Evolutionary conservation across 768 basidiomycete species (phyloP).

Genomic region (Clavaria fumosa): DNA sequence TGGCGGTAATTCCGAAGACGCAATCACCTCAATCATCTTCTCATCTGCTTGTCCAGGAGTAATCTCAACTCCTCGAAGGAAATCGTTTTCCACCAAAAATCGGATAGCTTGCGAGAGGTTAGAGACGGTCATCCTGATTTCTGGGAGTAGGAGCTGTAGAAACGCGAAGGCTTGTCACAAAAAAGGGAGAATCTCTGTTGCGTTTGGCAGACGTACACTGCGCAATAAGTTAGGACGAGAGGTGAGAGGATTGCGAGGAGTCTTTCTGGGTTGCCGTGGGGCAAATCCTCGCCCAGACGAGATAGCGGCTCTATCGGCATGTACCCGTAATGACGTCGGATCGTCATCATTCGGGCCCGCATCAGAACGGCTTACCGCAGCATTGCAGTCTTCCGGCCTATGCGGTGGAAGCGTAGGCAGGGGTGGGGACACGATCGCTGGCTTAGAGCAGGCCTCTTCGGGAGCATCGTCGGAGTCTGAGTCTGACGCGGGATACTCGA

Average conservation of each 20-base stretch:
- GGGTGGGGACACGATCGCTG: too few species aligned
- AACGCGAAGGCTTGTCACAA: conserved; percentile 5
- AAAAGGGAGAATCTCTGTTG: too few species aligned
- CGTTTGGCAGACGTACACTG: conserved; percentile 43
- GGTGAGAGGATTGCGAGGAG: conserved; percentile 48
- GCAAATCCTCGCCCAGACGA: too few species aligned
- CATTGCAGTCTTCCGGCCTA: too few species aligned
- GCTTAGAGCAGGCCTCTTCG: conserved; percentile 44
- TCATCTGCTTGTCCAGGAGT: conserved; percentile 61
- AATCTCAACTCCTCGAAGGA: conserved; percentile 65
- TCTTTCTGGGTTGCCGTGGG: conserved; percentile 31
- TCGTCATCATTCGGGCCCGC: too few species aligned
- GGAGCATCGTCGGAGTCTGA: conserved; percentile 26
- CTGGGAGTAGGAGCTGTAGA: conserved; percentile 59
- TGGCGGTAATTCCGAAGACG: too few species aligned
- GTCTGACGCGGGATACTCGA: too few species aligned
- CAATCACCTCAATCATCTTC: conserved; percentile 46
- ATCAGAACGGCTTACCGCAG: too few species aligned
- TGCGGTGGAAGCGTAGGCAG: too few species aligned
- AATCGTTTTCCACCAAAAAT: conserved; percentile 83
- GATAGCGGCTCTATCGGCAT: too few species aligned
- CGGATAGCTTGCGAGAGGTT: conserved; percentile 86
- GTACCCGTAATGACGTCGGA: too few species aligned
- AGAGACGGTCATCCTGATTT: conserved; percentile 78
- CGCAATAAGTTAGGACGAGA: conserved; percentile 58